A percentile compares a stretch with the other conserved stretches of the same genome.
Conservation (phyloP, 2,329 filamentous ascomycete species). For the Fusarium equiseti region DNA sequence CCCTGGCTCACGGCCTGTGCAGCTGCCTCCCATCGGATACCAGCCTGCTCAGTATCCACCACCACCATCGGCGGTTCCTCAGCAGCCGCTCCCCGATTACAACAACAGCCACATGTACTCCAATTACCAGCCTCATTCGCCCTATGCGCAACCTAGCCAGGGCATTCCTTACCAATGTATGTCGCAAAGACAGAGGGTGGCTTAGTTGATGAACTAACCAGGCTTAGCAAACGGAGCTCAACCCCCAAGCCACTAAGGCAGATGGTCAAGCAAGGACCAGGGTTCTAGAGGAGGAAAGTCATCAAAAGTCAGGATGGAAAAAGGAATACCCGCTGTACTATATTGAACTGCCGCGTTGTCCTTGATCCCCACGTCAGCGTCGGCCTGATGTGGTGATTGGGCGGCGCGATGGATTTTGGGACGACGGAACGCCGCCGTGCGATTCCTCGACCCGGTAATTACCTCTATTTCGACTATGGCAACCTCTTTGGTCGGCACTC, state of each 20-base stretch:
- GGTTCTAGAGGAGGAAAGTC: slow-evolving; percentile 47
- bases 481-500: neutral
- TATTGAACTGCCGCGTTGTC: slow-evolving; percentile 38
- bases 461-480: slow-evolving; percentile 25
- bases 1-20: slow-evolving; percentile 68
- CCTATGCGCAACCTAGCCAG: slow-evolving; percentile 68
- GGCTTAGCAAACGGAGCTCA: slow-evolving; percentile 52
- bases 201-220: slow-evolving; percentile 32
- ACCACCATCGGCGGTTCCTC: slow-evolving; percentile 66
- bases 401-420: slow-evolving; percentile 2
- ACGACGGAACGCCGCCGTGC: slow-evolving; percentile 7
- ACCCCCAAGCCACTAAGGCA: slow-evolving; percentile 51
- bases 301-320: slow-evolving; percentile 48
- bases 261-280: slow-evolving; percentile 29
- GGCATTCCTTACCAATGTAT: slow-evolving; percentile 72
- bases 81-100: slow-evolving; percentile 69
- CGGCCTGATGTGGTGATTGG: neutral
- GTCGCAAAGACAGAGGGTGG: slow-evolving; percentile 40
- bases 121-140: slow-evolving; percentile 69
- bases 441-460: slow-evolving; percentile 27
- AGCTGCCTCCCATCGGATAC: slow-evolving; percentile 82
- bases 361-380: neutral
- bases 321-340: slow-evolving; percentile 47
- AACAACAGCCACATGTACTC: slow-evolving; percentile 65
- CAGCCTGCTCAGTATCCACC: slow-evolving; percentile 75